Evolutionary conservation across 2,329 filamentous ascomycete genomes (phyloP).

Genomic region (Trichoderma afroharzianum): DNA sequence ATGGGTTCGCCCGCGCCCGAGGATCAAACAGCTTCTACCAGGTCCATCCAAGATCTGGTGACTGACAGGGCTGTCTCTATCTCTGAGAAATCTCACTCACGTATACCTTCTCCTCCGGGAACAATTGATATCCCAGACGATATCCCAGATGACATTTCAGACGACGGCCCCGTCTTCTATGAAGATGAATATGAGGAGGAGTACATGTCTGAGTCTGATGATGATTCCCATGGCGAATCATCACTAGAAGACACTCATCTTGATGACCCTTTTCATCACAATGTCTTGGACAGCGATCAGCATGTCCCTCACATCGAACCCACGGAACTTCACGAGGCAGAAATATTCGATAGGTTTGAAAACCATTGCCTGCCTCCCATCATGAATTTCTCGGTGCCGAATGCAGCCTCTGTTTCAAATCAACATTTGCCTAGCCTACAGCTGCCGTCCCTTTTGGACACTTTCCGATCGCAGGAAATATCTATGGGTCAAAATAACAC

Average conservation of each 20-base stretch:
- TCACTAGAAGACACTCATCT: neutral
- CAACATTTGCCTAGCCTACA: neutral
- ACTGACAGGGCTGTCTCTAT: neutral
- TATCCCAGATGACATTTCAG: neutral
- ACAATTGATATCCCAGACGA: neutral
- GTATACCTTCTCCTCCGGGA: constrained; percentile 5
- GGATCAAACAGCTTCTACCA: neutral
- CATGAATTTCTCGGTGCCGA: neutral
- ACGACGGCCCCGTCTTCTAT: constrained; percentile 10
- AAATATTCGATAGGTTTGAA: neutral
- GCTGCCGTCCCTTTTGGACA: constrained; percentile 10
- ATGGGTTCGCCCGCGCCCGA: neutral
- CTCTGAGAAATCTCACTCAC: neutral
- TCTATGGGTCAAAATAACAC: neutral
- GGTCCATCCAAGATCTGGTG: neutral
- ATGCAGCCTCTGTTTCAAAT: neutral
- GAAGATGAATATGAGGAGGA: constrained; percentile 5
- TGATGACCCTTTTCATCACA: neutral
- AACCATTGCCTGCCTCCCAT: constrained; percentile 10
- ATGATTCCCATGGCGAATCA: neutral
- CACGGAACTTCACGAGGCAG: neutral
- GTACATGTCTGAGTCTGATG: constrained; percentile 1
- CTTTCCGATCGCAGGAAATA: constrained; percentile 2
- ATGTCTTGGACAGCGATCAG: neutral
- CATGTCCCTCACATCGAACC: neutral